These are phyloP conservation scores for Phytophthora pisi DNA, from an alignment of 352 stramenopile genomes.

Conservation along the genomic window DNA sequence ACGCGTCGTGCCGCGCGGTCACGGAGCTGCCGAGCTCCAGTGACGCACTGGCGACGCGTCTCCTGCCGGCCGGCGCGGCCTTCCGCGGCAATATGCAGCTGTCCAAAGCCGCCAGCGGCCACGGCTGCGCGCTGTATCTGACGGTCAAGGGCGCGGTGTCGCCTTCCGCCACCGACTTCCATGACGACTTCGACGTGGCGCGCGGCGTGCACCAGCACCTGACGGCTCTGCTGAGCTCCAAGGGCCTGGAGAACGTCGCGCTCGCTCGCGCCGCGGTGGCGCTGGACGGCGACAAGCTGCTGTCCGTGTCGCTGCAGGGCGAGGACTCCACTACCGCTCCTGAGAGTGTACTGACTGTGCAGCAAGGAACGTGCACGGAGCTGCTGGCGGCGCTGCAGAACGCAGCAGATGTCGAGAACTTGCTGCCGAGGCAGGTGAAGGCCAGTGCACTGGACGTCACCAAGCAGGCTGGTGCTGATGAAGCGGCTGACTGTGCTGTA, in stretches of 20 bases:
- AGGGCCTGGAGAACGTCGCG: conserved; percentile 31
- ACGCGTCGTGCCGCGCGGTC: conserved; percentile 24
- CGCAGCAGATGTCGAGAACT: conserved; percentile 3
- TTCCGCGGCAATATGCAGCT: conserved; percentile 51
- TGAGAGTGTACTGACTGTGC: conserved; percentile 38
- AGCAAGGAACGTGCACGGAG: conserved; percentile 34
- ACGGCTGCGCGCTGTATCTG: conserved; percentile 45
- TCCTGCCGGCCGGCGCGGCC: conserved; percentile 25
- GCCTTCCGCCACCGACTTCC: conserved; percentile 6
- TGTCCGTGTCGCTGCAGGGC: conserved; percentile 28
- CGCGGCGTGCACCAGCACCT: conserved; percentile 32
- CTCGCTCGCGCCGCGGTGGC: conserved; percentile 20
- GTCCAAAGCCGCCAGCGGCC: conserved; percentile 36
- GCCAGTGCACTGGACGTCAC: conserved; percentile 30
- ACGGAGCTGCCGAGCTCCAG: conserved; percentile 30
- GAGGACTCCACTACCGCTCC: neutral
- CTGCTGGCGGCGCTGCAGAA: conserved; percentile 27
- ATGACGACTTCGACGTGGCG: conserved; percentile 32
- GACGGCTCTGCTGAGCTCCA: conserved; percentile 23
- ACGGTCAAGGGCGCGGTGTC: conserved; percentile 33
- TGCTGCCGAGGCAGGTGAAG: conserved; percentile 37
- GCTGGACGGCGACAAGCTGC: conserved; percentile 35
- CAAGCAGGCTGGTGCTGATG: conserved; percentile 19
- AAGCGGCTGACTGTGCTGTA: conserved; percentile 28
- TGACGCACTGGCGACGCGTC: conserved; percentile 22